Evolutionary conservation across 2,329 filamentous ascomycete genomes (phyloP).

Genomic region (Clonostachys sp.): DNA sequence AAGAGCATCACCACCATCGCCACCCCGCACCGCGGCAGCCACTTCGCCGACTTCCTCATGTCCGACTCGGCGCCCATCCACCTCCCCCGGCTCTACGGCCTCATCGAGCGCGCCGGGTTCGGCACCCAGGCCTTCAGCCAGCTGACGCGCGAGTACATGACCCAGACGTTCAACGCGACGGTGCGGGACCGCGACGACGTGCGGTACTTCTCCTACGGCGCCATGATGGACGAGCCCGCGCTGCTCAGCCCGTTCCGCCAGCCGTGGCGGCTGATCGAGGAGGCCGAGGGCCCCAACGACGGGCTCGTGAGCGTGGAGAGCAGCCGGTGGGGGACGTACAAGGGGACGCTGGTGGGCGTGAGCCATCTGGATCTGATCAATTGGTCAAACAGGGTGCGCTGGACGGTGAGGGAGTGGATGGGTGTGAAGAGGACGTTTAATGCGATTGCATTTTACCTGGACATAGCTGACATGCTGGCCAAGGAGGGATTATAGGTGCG

Average conservation of each 20-base stretch:
- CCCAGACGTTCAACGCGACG: slow-evolving; percentile 51
- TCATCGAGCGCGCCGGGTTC: slow-evolving; percentile 45
- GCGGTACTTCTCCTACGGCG: slow-evolving; percentile 60
- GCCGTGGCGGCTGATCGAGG: slow-evolving; percentile 43
- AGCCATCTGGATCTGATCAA: slow-evolving; percentile 64
- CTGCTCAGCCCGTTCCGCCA: slow-evolving; percentile 60
- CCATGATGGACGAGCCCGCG: slow-evolving; percentile 40
- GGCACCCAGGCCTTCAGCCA: slow-evolving; percentile 58
- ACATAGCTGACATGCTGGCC: slow-evolving; percentile 65
- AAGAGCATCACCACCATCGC: slow-evolving; percentile 49
- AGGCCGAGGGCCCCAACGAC: slow-evolving; percentile 56
- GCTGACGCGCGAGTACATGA: slow-evolving; percentile 55
- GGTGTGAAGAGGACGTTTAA: slow-evolving; percentile 58
- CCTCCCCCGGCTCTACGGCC: slow-evolving; percentile 49
- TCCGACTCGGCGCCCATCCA: slow-evolving; percentile 24
- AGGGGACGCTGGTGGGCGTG: slow-evolving; percentile 57
- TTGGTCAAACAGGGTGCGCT: slow-evolving; percentile 59
- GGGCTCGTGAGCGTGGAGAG: slow-evolving; percentile 64
- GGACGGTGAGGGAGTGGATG: slow-evolving; percentile 45
- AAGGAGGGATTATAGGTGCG: slow-evolving; percentile 48
- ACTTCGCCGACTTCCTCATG: slow-evolving; percentile 51
- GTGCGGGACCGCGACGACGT: slow-evolving; percentile 48
- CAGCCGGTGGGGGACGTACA: slow-evolving; percentile 58
- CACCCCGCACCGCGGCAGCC: slow-evolving; percentile 50
- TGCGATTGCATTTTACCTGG: slow-evolving; percentile 63